Conservation (phyloP, 345 rosid genomes). For the Jatropha curcas region DNA sequence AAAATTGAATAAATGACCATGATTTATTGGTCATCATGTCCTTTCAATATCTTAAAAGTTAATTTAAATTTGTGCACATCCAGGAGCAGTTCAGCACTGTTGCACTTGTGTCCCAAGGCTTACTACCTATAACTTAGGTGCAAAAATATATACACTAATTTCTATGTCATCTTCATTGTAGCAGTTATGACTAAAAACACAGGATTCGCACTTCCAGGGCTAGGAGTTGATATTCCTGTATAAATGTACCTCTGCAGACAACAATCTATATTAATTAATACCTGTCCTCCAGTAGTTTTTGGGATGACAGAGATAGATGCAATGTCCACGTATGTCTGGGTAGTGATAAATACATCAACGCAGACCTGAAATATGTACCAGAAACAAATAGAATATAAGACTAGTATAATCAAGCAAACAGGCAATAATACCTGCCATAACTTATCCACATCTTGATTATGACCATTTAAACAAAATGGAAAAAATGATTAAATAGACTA, state of each 20-base stretch:
- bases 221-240: neutral
- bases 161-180: neutral
- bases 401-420: constrained; percentile 9
- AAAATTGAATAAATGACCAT: too few species aligned
- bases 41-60: neutral
- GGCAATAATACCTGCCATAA: neutral
- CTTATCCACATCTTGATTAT: neutral
- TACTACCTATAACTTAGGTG: neutral
- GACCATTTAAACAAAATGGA: neutral
- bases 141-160: neutral
- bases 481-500: constrained; percentile 25
- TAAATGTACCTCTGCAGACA: too few species aligned
- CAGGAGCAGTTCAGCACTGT: neutral
- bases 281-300: constrained; percentile 97
- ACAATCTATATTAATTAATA: constrained; percentile 20
- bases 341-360: constrained; percentile 85
- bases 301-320: constrained; percentile 91
- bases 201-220: neutral
- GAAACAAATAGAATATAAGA: constrained; percentile 18
- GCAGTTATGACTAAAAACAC: neutral
- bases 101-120: neutral
- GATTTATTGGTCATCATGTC: too few species aligned
- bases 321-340: constrained; percentile 86
- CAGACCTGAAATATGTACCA: constrained; percentile 64
- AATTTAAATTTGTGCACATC: neutral